phyloP scores from a whole-genome alignment of 2,329 filamentous ascomycete species.

The Fusarium sp. region DNA sequence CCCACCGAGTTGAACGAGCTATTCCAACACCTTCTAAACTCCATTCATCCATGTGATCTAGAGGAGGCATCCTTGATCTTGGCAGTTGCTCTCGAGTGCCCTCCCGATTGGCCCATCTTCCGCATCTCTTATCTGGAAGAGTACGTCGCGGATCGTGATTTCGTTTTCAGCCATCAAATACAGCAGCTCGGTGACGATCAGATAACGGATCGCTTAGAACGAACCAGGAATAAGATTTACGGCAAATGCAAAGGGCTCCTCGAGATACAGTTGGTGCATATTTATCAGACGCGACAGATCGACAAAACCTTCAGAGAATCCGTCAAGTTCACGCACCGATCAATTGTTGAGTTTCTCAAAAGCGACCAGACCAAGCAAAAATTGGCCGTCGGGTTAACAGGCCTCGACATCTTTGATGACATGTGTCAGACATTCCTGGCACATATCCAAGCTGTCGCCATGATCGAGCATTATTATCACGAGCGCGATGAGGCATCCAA shows the following conservation, averaged over 20 bases:
- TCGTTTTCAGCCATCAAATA: accelerated
- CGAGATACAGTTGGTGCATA: not conserved
- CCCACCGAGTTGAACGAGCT: not conserved
- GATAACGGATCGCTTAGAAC: accelerated
- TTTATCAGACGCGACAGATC: accelerated
- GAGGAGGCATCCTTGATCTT: not conserved
- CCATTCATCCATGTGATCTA: not conserved
- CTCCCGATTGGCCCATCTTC: not conserved
- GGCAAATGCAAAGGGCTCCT: not conserved
- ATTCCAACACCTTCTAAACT: not conserved
- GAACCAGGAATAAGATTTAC: not conserved
- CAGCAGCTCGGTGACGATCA: accelerated
- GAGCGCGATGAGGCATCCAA: accelerated
- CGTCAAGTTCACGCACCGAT: not conserved
- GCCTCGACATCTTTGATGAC: accelerated
- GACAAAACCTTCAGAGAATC: not conserved
- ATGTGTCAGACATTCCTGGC: not conserved
- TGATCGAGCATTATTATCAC: not conserved
- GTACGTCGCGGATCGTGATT: not conserved
- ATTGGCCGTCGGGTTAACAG: accelerated
- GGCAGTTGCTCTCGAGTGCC: not conserved
- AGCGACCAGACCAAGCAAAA: not conserved
- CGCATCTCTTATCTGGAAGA: not conserved
- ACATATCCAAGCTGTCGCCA: not conserved
- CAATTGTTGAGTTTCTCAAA: not conserved